Base-by-base conservation (phyloP, 495 filamentous ascomycete species). In the Jackrogersella multiformis region DNA sequence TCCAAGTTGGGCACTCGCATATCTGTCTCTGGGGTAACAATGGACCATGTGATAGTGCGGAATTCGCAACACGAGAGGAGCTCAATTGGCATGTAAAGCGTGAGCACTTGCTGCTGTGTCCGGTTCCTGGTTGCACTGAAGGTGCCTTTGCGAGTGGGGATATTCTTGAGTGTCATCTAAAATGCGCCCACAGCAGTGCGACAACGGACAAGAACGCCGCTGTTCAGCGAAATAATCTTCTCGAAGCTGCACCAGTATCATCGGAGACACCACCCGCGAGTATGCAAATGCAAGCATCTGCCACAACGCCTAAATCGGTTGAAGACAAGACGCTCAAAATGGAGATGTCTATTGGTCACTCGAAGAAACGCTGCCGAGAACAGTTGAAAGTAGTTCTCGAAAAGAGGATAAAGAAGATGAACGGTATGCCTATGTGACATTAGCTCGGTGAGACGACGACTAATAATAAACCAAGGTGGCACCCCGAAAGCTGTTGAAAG, bases 51-150 rank as follows among this genome's bases (percentile, higher is more conserved):
- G 23, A 57, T 9, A 64, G 62, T n/a, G 57, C 56, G 7, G 58
- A 64, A 20, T 76, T 76, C 32, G 61, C 57, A 5, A 69, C 69
- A 1, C 64, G 56, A 9, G 69, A 69, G 10, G 74, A 70, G n/a
- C 69, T 76, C 16, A 74, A 69, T 30, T 69, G 71, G 61, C 73
- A 76, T 35, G 73, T 76, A 4, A 76, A 76, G 46, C 48, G 63
- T 18, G 73, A 76, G 26, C 73, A 76, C 56, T 45, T 76, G 7
- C 61, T 76, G 1, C 52, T 71, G 8, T 76, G 73, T 8, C 73
- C 73, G 1, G 46, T 66, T 7, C 35, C 55, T 4, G 69, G 69
- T 5, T 76, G 73, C 56, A 61, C 68, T 21, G 73, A 76, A 49
- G 59, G 51, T 10, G 36, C 36, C 0, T 74, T 74, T 41, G 39